Evolutionary conservation across 129 eudicot genomes (phyloP).

Genomic region (Logfia minima): DNA sequence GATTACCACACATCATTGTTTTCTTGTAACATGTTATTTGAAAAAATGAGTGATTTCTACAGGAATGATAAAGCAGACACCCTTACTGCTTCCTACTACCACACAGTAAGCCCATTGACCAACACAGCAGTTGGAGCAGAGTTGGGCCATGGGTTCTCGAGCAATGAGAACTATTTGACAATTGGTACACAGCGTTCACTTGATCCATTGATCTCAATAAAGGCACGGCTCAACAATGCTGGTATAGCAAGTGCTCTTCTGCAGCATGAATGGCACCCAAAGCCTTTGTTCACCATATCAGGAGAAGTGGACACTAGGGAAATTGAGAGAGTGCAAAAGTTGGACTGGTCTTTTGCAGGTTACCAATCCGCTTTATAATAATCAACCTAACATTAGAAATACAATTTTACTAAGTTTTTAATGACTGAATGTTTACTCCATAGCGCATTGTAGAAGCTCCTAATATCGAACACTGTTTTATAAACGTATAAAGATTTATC

Average conservation of each 20-base stretch:
- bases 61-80: slow-evolving; percentile 78
- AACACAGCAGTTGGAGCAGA: slow-evolving; percentile 92
- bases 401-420: no score
- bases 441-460: no score
- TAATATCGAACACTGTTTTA: no score
- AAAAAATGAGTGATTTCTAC: slow-evolving; percentile 9
- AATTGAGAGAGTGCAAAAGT: slow-evolving; percentile 82
- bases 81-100: slow-evolving; percentile 73
- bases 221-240: slow-evolving; percentile 72
- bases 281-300: slow-evolving; percentile 66
- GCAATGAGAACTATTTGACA: slow-evolving; percentile 75
- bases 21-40: slow-evolving; percentile 5
- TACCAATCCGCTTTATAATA: no score
- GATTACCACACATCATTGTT: not conserved
- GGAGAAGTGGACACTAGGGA: slow-evolving; percentile 90
- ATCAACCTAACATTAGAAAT: no score
- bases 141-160: slow-evolving; percentile 75
- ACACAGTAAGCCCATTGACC: slow-evolving; percentile 73
- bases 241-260: slow-evolving; percentile 82
- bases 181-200: slow-evolving; percentile 72
- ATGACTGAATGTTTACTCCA: no score
- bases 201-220: slow-evolving; percentile 65
- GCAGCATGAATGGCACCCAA: slow-evolving; percentile 89
- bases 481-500: no score
- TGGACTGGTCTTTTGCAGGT: slow-evolving; percentile 45